A percentile compares a stretch with the other conserved stretches of the same genome.
These are phyloP conservation scores for Didymella sp. DNA, from an alignment of 2,329 filamentous ascomycete species.

Conservation along the genomic window DNA sequence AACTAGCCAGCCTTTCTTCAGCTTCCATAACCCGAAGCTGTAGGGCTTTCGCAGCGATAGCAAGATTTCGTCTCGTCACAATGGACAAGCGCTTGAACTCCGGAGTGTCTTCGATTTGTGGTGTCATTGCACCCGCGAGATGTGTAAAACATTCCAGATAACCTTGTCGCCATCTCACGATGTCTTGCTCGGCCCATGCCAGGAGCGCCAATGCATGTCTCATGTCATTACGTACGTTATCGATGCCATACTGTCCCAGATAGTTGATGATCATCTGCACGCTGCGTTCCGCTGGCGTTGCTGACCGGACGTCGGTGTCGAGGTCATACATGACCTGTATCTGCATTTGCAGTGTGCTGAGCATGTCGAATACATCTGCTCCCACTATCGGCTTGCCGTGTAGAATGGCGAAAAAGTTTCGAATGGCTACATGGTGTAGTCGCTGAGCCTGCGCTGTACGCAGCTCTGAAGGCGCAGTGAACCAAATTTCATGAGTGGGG, in stretches of 20 bases:
- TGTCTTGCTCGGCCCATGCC: slow-evolving; percentile 69
- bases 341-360: slow-evolving; percentile 67
- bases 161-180: slow-evolving; percentile 69
- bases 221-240: slow-evolving; percentile 68
- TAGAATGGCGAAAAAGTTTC: slow-evolving; percentile 72
- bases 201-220: slow-evolving; percentile 67
- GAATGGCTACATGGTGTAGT: slow-evolving; percentile 69
- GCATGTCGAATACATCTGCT: slow-evolving; percentile 66
- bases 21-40: slow-evolving; percentile 68
- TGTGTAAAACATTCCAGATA: slow-evolving; percentile 74
- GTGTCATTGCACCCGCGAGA: slow-evolving; percentile 65
- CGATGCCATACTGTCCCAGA: slow-evolving; percentile 64
- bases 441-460: slow-evolving; percentile 56
- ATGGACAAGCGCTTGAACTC: slow-evolving; percentile 67
- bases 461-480: slow-evolving; percentile 63
- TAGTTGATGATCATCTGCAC: slow-evolving; percentile 68
- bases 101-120: slow-evolving; percentile 55
- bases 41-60: slow-evolving; percentile 67
- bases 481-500: slow-evolving; percentile 63
- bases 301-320: slow-evolving; percentile 44
- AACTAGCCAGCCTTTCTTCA: slow-evolving; percentile 66
- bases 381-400: slow-evolving; percentile 71
- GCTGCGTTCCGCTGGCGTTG: slow-evolving; percentile 53
- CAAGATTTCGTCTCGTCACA: slow-evolving; percentile 68
- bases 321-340: slow-evolving; percentile 63